These are phyloP conservation scores for Zopfia rhizophila DNA, from an alignment of 2,329 filamentous ascomycete genomes.

Conservation along the genomic window DNA sequence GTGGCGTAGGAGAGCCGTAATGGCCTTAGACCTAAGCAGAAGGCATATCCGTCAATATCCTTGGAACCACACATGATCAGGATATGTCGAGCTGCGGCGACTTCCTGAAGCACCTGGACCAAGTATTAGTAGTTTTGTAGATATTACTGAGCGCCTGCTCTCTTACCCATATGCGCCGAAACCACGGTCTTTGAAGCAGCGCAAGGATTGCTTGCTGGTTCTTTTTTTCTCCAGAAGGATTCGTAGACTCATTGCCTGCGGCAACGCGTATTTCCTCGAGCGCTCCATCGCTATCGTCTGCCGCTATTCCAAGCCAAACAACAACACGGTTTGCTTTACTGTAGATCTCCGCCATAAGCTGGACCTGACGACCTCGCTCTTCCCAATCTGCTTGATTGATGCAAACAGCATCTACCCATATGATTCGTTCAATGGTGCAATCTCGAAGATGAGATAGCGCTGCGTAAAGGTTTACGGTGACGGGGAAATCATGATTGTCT, in stretches of 20 bases:
- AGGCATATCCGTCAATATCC: slow-evolving; percentile 12
- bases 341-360: slow-evolving; percentile 20
- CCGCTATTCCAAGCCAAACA: slow-evolving; percentile 18
- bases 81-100: slow-evolving; percentile 17
- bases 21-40: slow-evolving; percentile 9
- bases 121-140: slow-evolving; percentile 6
- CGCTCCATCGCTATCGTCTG: too few relatives aligned
- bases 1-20: neutral
- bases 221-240: too few relatives aligned
- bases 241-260: too few relatives aligned
- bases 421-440: neutral
- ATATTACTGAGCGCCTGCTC: neutral
- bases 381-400: slow-evolving; percentile 18
- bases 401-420: too few relatives aligned
- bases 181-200: slow-evolving; percentile 17
- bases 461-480: slow-evolving; percentile 17
- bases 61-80: slow-evolving; percentile 11
- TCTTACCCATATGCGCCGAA: slow-evolving; percentile 20
- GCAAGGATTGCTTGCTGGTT: too few relatives aligned
- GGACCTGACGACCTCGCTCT: slow-evolving; percentile 20
- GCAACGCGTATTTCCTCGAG: too few relatives aligned
- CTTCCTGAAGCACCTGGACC: slow-evolving; percentile 18
- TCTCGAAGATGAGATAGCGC: slow-evolving; percentile 17
- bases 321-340: slow-evolving; percentile 5
- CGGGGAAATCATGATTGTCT: neutral